Evolutionary conservation across 345 rosid species (phyloP), one percentile per base, ranked within the genome.

Genomic region (Capsella bursapastoris): DNA sequence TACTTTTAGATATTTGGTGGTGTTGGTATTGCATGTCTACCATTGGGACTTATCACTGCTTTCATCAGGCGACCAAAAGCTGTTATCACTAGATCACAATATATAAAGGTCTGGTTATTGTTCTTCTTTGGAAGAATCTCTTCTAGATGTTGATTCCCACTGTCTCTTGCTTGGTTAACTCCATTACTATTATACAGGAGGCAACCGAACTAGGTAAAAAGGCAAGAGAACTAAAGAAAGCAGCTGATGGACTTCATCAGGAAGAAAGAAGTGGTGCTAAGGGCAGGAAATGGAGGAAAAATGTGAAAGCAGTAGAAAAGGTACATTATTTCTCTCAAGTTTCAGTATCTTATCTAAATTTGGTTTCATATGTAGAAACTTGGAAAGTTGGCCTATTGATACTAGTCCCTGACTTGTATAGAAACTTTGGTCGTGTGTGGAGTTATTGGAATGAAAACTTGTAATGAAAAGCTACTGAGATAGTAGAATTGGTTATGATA

Each of bases 161-260:
- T 34, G 10, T 58, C 67, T 31, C 52, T 45, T 71, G 16, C 67
- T 8, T 38, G 10, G 12, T 31, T 38, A 55, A 40, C 57, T 15
- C 22, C 68, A 55, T 40, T 4, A 64, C 44, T 29, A 5, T 70
- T 72, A 47, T 86, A 38, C 80, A 95, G 99, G 99, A 95, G 87
- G 99, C 99, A 71, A 95, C 99, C 22, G 99, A 95, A 74, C 86
- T 95, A 48, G 98, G 99, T 77, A 96, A 96, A 75, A 96, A 92
- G 78, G 99, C 99, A 27, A 86, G 84, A 85, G 99, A 96, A 22
- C 69, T 96, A 78, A 96, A 89, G 80, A 96, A 92, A 81, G 96
- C 97, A 60, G 96, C 98, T 76, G 97, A 92, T 89, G 83, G 84
- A 5, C 94, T 96, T 64, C 99, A 84, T 71, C 98, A 96, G 77